Conservation (phyloP, 1,284 basidiomycete species). For the Tausonia pullulans region DNA sequence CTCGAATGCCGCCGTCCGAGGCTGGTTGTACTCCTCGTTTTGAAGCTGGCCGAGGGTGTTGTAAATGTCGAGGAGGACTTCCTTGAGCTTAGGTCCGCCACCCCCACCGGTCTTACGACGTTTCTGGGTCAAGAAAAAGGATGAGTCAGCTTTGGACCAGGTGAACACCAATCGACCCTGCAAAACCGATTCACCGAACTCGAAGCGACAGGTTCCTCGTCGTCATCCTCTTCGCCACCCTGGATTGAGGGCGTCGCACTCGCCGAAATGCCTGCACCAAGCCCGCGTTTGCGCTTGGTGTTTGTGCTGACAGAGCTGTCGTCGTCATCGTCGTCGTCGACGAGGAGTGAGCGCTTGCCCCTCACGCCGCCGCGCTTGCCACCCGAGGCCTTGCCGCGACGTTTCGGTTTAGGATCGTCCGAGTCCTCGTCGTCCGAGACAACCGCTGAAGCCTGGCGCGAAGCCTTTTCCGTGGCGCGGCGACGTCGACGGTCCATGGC, state of each 20-base stretch:
- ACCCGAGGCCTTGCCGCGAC: no score
- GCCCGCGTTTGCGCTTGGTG: background rate
- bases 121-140: constrained; percentile 22
- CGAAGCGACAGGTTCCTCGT: background rate
- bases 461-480: constrained; percentile 21
- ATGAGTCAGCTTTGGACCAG: background rate
- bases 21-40: constrained; percentile 48
- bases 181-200: background rate
- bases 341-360: background rate
- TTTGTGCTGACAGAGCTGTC: background rate
- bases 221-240: background rate
- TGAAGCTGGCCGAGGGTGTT: constrained; percentile 19
- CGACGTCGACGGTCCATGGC: constrained; percentile 29
- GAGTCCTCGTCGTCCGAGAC: constrained; percentile 27
- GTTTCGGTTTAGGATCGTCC: constrained; percentile 11
- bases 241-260: constrained; percentile 9
- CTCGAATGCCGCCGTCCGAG: constrained; percentile 72
- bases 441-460: constrained; percentile 11
- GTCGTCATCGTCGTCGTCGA: constrained; percentile 16
- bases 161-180: constrained; percentile 7
- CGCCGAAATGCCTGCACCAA: background rate
- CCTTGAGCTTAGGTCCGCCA: constrained; percentile 23
- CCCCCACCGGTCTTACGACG: constrained; percentile 25
- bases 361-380: constrained; percentile 29
- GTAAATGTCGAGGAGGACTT: constrained; percentile 48